A percentile compares a stretch with the other conserved stretches of the same genome.
phyloP scores from a whole-genome alignment of 495 filamentous ascomycete genomes.

The Hypomontagnella monticulosa region DNA sequence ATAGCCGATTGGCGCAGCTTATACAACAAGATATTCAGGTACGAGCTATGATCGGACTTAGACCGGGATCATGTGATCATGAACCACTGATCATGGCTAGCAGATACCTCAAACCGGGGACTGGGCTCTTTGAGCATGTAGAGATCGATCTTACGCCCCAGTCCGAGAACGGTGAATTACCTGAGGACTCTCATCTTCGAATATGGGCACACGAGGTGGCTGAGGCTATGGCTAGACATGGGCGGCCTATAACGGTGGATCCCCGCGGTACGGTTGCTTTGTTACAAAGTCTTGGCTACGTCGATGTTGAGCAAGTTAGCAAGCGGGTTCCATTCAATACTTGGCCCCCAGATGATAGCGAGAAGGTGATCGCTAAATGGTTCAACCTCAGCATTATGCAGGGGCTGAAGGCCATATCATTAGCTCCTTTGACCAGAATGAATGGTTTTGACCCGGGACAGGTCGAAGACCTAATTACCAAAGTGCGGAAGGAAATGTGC shows the following conservation, averaged over 20 bases:
- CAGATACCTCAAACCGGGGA: constrained; percentile 81
- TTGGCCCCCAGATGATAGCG: constrained; percentile 76
- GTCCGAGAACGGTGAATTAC: constrained; percentile 71
- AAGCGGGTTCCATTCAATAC: constrained; percentile 79
- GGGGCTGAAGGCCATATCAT: constrained; percentile 75
- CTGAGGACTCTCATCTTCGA: constrained; percentile 57
- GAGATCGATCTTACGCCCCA: constrained; percentile 88
- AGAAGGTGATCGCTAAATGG: constrained; percentile 81
- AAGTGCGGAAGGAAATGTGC: constrained; percentile 75
- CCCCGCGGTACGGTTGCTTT: constrained; percentile 66
- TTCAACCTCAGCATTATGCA: constrained; percentile 81
- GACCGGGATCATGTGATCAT: constrained; percentile 4
- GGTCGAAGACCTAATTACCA: constrained; percentile 67
- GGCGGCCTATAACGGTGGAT: constrained; percentile 73
- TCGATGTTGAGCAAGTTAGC: constrained; percentile 78
- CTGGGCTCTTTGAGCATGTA: constrained; percentile 86
- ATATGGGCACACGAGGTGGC: constrained; percentile 77
- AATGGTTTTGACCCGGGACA: constrained; percentile 71
- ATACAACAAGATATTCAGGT: constrained; percentile 75
- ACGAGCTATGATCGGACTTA: constrained; percentile 40
- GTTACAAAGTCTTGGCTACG: constrained; percentile 79
- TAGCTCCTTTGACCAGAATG: constrained; percentile 78
- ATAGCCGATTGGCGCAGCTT: constrained; percentile 80
- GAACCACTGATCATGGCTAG: constrained; percentile 26
- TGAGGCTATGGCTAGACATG: constrained; percentile 71